Evolutionary conservation across 306 rosid species (phyloP).

Genomic region (Medicago ruthenica): DNA sequence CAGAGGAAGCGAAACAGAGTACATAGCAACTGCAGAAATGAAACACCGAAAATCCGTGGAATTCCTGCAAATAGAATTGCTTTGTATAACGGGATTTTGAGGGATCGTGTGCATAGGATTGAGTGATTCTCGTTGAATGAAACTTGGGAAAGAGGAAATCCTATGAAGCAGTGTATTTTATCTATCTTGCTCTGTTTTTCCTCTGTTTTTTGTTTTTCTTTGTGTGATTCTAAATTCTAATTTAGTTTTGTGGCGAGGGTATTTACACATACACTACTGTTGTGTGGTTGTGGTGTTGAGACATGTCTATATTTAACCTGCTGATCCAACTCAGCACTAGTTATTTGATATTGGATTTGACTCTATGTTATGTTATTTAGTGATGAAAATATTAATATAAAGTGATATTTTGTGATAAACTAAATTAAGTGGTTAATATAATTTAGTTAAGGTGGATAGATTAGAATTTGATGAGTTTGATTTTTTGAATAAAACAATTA

Average conservation of each 20-base stretch:
- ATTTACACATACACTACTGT: not conserved
- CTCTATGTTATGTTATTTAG: too few species aligned
- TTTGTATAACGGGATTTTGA: constrained; percentile 52
- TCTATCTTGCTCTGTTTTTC: not conserved
- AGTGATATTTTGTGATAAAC: too few species aligned
- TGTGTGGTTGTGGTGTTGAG: constrained; percentile 45
- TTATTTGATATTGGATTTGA: not conserved
- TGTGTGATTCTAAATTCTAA: not conserved
- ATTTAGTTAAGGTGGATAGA: too few species aligned
- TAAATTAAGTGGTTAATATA: too few species aligned
- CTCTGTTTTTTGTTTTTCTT: not conserved
- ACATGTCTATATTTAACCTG: not conserved
- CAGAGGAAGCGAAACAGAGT: constrained; percentile 47
- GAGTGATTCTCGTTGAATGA: not conserved
- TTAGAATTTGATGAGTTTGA: too few species aligned
- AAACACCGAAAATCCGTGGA: constrained; percentile 20
- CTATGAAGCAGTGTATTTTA: not conserved
- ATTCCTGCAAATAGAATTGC: constrained; percentile 51
- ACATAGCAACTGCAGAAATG: constrained; percentile 36
- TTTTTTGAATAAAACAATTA: too few species aligned
- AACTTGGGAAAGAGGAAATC: constrained; percentile 10
- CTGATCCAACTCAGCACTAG: not conserved
- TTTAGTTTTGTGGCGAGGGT: constrained; percentile 38
- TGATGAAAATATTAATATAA: too few species aligned
- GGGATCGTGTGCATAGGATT: constrained; percentile 38